Conservation (phyloP, 495 filamentous ascomycete species). For the Neurospora pannonica region DNA sequence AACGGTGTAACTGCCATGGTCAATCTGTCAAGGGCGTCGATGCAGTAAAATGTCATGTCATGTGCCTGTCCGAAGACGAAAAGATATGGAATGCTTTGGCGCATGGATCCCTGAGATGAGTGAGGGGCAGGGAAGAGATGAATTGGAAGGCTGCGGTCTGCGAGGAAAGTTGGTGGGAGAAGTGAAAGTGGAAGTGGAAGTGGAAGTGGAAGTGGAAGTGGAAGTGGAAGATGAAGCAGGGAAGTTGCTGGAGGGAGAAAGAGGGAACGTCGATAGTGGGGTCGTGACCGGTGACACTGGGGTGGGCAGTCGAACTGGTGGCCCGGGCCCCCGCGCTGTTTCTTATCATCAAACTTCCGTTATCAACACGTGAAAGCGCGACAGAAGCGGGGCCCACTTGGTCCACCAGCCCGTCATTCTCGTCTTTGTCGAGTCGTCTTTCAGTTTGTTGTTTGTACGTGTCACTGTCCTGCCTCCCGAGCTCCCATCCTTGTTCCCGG, state of each 20-base stretch:
- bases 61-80: neutral
- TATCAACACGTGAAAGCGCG: neutral
- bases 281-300: neutral
- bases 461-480: neutral
- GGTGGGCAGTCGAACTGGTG: neutral
- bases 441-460: neutral
- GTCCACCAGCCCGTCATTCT: neutral
- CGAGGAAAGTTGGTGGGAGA: neutral
- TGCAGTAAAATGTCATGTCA: neutral
- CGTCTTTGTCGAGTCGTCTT: neutral
- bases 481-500: neutral
- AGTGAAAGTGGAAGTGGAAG: neutral
- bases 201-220: neutral
- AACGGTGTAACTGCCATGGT: neutral
- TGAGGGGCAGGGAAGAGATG: neutral
- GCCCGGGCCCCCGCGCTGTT: neutral
- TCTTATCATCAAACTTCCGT: neutral
- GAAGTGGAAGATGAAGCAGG: neutral
- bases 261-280: neutral
- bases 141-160: neutral
- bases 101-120: neutral
- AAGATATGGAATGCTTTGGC: neutral
- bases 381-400: neutral
- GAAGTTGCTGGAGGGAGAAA: neutral
- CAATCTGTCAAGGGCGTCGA: neutral